Evolutionary conservation across 1,139 yeast species (phyloP), one percentile per base, ranked within the genome.

Genomic region (Debaryomycetaceae sp.): DNA sequence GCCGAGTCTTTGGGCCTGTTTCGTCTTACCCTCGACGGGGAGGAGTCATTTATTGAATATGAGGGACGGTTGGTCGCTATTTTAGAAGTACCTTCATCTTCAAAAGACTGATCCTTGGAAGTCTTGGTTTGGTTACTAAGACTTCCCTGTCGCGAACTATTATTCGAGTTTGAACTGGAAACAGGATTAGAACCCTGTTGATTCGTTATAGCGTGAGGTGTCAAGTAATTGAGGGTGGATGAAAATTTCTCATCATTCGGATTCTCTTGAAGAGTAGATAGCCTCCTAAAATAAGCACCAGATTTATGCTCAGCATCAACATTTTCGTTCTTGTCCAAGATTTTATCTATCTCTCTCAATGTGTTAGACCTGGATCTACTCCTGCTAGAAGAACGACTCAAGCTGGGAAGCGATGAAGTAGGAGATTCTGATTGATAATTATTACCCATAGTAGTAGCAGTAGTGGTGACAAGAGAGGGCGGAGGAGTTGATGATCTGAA

Each of bases 211-310:
- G n/a, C 20, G 34, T 31, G 40, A 24, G 48, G 24, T 36, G 39
- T 24, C 17, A 43, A 35, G 22, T 38, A 20, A 35, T 35, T 17
- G 24, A 27, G 39, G 11, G 11, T 27, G 6, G 37, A 37, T 7
- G 50, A 42, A 31, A 42, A 34, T 14, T 45, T 43, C 43, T 68
- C 75, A 46, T 67, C 74, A 5, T 49, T 53, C n/a, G 76, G 76
- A 44, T 70, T 75, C 53, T 84, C 93, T 24, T 83, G 86, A 31
- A 86, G 63, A 0, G 87, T 82, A 1, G 93, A 84, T 40, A 86
- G 63, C 47, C 95, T 72, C 53, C 86, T 73, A 58, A 85, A 84
- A 57, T 84, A 85, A 34, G 88, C 90, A 13, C 83, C 82, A 43
- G 81, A 77, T 58, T 76, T 76, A 48, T 69, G 75, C 48, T 75